Percentiles rank a stretch among this genome's conserved stretches.
These are phyloP conservation scores for Spathaspora sp. DNA, from an alignment of 1,139 yeast species.

Conservation along the genomic window DNA sequence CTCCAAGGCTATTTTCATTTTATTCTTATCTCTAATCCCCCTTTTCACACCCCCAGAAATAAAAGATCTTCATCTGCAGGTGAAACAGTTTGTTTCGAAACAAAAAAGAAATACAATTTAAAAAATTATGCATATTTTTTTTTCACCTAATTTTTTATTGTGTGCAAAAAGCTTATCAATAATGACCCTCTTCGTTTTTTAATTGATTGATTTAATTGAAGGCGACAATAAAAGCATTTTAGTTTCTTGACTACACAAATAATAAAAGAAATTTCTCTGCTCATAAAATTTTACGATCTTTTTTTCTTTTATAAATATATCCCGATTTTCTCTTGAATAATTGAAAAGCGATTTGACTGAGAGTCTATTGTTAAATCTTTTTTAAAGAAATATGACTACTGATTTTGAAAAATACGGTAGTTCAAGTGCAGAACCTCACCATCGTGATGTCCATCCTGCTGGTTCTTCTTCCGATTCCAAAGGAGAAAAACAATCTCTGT, in stretches of 20 bases:
- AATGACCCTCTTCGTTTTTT: not conserved
- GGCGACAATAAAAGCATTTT: not conserved
- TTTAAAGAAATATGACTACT: constrained; percentile 5
- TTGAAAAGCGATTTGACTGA: not conserved
- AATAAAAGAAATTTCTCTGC: not conserved
- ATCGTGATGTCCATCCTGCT: constrained; percentile 7
- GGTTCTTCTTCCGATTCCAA: constrained; percentile 8
- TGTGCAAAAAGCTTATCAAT: not conserved
- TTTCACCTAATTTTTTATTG: not conserved
- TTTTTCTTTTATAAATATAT: not conserved
- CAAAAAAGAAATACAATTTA: not conserved
- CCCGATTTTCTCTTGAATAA: not conserved
- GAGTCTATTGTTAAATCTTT: not conserved
- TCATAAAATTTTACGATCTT: not conserved
- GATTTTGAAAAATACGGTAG: constrained; percentile 11
- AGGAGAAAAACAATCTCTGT: constrained; percentile 7
- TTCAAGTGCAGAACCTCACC: constrained; percentile 7
- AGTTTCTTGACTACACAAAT: not conserved
- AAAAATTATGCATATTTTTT: not conserved
- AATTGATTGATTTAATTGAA: not conserved
- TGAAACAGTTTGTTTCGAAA: not conserved
- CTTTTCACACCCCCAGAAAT: not conserved
- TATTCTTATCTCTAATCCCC: not conserved
- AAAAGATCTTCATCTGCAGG: not conserved
- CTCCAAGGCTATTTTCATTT: not conserved